Evolutionary conservation across 1,284 basidiomycete genomes (phyloP).

Genomic region (Takashimella tepidaria): DNA sequence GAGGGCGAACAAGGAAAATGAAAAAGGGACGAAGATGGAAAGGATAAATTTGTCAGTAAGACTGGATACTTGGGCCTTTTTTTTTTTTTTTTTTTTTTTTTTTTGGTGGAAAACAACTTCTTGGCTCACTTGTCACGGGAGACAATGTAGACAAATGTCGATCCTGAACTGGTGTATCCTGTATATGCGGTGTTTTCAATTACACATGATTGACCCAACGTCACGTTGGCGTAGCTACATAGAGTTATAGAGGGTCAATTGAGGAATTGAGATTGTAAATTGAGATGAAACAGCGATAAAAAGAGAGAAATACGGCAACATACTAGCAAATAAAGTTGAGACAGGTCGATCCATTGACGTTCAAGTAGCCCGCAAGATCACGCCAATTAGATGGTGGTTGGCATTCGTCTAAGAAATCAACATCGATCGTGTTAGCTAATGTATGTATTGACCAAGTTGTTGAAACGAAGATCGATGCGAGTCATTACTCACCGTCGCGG

Average conservation of each 20-base stretch:
- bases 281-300: background rate
- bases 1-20: background rate
- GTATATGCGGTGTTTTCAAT: conserved; percentile 74
- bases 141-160: conserved; percentile 63
- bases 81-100: no score
- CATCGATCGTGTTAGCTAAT: background rate
- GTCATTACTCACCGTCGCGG: conserved; percentile 62
- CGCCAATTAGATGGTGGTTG: conserved; percentile 59
- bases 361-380: conserved; percentile 63
- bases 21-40: no score
- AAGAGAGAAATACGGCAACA: conserved; percentile 33
- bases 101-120: no score
- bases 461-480: background rate
- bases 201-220: conserved; percentile 59
- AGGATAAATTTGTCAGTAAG: no score
- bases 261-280: no score
- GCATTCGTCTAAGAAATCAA: conserved; percentile 61
- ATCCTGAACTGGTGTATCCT: conserved; percentile 52
- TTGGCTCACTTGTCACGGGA: conserved; percentile 61
- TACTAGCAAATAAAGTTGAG: conserved; percentile 74
- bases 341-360: conserved; percentile 75
- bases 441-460: background rate
- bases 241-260: no score
- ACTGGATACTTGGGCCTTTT: no score
- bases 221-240: conserved; percentile 66